phyloP scores from a whole-genome alignment of 352 stramenopile genomes.

The Phytophthora cactorum region DNA sequence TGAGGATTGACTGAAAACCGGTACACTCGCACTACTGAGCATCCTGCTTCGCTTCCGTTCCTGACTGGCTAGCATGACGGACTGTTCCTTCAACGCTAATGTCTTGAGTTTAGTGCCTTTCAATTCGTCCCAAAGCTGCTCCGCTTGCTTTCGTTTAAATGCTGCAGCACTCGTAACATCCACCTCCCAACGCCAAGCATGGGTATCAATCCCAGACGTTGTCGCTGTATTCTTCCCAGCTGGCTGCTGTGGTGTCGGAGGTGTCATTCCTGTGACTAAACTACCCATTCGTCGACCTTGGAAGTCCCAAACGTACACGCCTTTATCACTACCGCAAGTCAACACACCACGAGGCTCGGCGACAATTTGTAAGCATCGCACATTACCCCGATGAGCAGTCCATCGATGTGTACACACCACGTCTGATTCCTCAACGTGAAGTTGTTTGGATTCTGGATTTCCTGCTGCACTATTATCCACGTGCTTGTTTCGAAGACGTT shows the following conservation, averaged over 20 bases:
- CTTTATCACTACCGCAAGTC: slow-evolving; percentile 73
- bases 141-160: slow-evolving; percentile 56
- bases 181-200: slow-evolving; percentile 59
- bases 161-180: slow-evolving; percentile 43
- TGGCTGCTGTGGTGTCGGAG: slow-evolving; percentile 2
- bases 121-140: slow-evolving; percentile 65
- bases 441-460: slow-evolving; percentile 19
- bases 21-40: slow-evolving; percentile 30
- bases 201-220: background rate
- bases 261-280: slow-evolving; percentile 26
- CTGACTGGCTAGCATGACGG: slow-evolving; percentile 24
- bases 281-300: slow-evolving; percentile 48
- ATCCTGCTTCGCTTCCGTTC: slow-evolving; percentile 32
- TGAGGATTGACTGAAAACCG: slow-evolving; percentile 22
- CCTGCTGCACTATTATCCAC: slow-evolving; percentile 1
- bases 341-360: slow-evolving; percentile 65
- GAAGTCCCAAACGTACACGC: slow-evolving; percentile 65
- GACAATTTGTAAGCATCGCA: slow-evolving; percentile 59
- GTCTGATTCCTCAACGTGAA: slow-evolving; percentile 38
- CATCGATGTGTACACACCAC: slow-evolving; percentile 54
- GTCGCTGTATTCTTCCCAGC: background rate
- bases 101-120: slow-evolving; percentile 56
- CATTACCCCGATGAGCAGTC: slow-evolving; percentile 58
- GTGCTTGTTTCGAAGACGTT: slow-evolving; percentile 50
- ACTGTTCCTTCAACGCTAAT: slow-evolving; percentile 29